Evolutionary conservation across 1,139 yeast species (phyloP).

Genomic region (Geotrichum klebahnii): DNA sequence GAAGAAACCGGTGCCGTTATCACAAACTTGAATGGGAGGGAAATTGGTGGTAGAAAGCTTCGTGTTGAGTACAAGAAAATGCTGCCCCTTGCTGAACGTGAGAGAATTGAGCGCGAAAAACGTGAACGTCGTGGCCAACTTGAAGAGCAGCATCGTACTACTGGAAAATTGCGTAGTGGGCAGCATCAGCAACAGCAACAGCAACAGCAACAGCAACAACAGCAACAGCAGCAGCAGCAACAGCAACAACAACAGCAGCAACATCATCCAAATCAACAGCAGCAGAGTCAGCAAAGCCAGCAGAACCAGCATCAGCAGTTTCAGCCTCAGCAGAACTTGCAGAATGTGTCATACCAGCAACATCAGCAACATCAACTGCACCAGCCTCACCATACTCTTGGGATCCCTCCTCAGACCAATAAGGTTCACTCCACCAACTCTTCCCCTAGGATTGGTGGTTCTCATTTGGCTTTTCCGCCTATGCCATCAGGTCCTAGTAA

Average conservation of each 20-base stretch:
- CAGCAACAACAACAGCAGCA: background rate
- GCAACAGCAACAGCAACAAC: constrained; percentile 25
- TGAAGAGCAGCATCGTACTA: constrained; percentile 82
- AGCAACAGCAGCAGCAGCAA: constrained; percentile 4
- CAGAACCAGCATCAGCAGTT: background rate
- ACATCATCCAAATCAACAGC: constrained; percentile 18
- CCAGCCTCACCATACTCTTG: constrained; percentile 9
- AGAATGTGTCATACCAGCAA: background rate
- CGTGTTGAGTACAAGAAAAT: constrained; percentile 96
- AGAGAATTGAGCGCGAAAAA: constrained; percentile 91
- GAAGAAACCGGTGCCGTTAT: constrained; percentile 91
- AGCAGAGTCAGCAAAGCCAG: constrained; percentile 8
- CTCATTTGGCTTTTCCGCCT: constrained; percentile 26
- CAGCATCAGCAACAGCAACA: constrained; percentile 21
- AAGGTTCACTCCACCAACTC: too few species aligned
- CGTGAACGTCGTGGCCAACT: constrained; percentile 91
- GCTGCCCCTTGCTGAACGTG: constrained; percentile 91
- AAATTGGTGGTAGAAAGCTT: constrained; percentile 91
- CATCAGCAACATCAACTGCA: constrained; percentile 10
- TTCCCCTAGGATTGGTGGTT: constrained; percentile 37
- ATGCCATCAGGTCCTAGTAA: constrained; percentile 12
- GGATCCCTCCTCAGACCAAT: too few species aligned
- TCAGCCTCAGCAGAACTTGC: constrained; percentile 10
- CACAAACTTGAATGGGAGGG: constrained; percentile 78
- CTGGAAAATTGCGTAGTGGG: constrained; percentile 20